Conservation (phyloP, 768 basidiomycete genomes). For the Russula foetens region DNA sequence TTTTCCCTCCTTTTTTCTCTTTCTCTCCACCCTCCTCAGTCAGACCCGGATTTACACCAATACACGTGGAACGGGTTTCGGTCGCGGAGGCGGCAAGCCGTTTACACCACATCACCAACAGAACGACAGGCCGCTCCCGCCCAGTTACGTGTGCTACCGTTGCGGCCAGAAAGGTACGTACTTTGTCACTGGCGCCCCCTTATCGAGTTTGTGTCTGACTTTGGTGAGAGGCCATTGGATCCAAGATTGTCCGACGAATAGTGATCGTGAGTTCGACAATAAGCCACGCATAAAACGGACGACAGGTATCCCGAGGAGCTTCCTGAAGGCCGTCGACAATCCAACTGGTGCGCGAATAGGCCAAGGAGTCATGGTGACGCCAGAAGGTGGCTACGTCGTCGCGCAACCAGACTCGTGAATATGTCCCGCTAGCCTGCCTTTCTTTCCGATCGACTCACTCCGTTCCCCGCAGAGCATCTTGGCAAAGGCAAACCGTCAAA, state of each 20-base stretch:
- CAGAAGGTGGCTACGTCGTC: constrained; percentile 96
- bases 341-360: constrained; percentile 62
- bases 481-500: constrained; percentile 85
- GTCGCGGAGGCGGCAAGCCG: constrained; percentile 49
- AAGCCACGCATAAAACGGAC: constrained; percentile 94
- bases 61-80: constrained; percentile 55
- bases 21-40: constrained; percentile 32
- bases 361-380: constrained; percentile 95
- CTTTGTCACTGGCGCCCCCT: neutral
- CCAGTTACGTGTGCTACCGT: constrained; percentile 96
- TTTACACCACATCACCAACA: constrained; percentile 43
- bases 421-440: neutral
- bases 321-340: constrained; percentile 92
- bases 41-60: constrained; percentile 60
- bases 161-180: constrained; percentile 90
- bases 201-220: neutral
- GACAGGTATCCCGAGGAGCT: constrained; percentile 96
- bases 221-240: constrained; percentile 87
- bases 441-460: neutral
- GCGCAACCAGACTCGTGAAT: constrained; percentile 94
- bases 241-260: constrained; percentile 97
- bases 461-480: constrained; percentile 57
- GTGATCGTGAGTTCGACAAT: constrained; percentile 90
- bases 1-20: neutral
- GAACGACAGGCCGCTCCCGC: constrained; percentile 74